Conservation (phyloP, 176 grass and related monocot genomes). For the Hyparrhenia diplandra region DNA sequence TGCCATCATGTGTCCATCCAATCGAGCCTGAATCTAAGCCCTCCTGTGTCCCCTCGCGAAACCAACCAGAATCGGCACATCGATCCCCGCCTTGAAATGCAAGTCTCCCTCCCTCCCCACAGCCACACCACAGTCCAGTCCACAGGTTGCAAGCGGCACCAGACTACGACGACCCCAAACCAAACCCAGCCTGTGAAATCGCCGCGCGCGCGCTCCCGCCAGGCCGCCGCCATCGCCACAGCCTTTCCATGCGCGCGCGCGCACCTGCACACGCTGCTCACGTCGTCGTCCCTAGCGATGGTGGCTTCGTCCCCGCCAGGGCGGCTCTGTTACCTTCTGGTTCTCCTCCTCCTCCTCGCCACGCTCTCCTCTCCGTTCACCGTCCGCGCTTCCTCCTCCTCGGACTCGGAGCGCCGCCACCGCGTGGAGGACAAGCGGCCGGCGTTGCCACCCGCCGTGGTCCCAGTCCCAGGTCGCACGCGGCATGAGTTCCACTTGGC, state of each 20-base stretch:
- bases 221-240: neutral
- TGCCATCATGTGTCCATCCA: neutral
- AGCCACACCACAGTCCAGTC: neutral
- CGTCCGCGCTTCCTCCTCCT: neutral
- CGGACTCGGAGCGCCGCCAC: no score
- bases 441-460: neutral
- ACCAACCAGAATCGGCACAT: neutral
- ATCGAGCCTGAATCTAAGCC: slow-evolving; percentile 42
- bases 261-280: neutral
- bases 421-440: neutral
- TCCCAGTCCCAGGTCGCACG: neutral
- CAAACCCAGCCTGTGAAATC: neutral
- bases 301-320: no score
- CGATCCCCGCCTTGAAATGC: neutral
- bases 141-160: neutral
- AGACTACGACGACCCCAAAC: neutral
- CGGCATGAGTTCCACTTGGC: neutral
- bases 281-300: neutral
- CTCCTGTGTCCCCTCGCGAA: neutral
- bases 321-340: neutral
- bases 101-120: neutral
- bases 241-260: neutral
- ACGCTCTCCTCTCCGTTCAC: neutral
- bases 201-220: neutral
- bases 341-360: neutral